A percentile compares a stretch with the other conserved stretches of the same genome.
These are phyloP conservation scores for Solanum bulbocastanum DNA, from an alignment of 257 asterid species.

Conservation along the genomic window DNA sequence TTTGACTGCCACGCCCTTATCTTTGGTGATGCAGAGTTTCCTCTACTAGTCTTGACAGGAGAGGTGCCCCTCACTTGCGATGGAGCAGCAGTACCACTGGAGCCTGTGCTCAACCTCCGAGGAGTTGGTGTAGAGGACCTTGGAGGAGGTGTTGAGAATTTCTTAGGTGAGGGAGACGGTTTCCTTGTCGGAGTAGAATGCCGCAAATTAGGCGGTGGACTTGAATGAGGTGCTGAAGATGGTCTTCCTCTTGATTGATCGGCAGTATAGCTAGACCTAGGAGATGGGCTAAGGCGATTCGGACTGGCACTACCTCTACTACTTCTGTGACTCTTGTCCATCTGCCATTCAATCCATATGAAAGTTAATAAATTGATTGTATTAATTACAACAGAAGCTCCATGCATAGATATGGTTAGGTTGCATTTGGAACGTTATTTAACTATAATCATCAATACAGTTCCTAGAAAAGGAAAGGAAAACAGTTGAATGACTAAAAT, in stretches of 20 bases:
- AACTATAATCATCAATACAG: background rate
- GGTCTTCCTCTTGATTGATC: conserved; percentile 65
- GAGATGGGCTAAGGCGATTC: conserved; percentile 77
- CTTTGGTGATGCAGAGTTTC: conserved; percentile 85
- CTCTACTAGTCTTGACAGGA: conserved; percentile 66
- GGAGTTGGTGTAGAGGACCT: conserved; percentile 61
- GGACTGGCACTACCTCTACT: conserved; percentile 90
- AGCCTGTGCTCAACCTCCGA: conserved; percentile 74
- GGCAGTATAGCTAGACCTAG: conserved; percentile 40
- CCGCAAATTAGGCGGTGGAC: conserved; percentile 60
- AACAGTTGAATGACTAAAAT: background rate
- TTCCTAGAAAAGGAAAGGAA: background rate
- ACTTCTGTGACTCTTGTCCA: conserved; percentile 64
- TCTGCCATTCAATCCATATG: conserved; percentile 30
- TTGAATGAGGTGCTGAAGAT: conserved; percentile 49
- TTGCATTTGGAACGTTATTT: background rate
- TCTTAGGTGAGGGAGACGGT: conserved; percentile 69
- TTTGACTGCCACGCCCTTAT: conserved; percentile 72
- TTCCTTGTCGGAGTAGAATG: conserved; percentile 55
- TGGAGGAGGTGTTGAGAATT: conserved; percentile 44
- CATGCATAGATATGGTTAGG: background rate
- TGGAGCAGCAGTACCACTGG: conserved; percentile 28
- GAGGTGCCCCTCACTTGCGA: conserved; percentile 67
- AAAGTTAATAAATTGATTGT: background rate
- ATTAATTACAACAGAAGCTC: background rate